phyloP scores from a whole-genome alignment of 108 stramenopile species.

The Cyclotella cryptica region DNA sequence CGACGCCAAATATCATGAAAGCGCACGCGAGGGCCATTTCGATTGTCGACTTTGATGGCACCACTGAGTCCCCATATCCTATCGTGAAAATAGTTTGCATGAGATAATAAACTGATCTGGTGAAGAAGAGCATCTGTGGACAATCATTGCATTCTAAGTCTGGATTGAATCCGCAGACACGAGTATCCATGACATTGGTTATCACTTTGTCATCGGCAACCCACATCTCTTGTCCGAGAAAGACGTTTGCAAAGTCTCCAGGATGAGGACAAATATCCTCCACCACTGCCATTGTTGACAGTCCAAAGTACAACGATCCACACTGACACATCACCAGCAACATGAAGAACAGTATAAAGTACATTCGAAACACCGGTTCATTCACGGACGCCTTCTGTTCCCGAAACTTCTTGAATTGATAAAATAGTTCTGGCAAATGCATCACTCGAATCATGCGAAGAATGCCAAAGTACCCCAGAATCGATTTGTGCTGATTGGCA shows the following conservation, averaged over 20 bases:
- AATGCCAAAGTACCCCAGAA: constrained; percentile 35
- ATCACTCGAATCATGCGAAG: constrained; percentile 55
- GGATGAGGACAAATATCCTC: constrained; percentile 50
- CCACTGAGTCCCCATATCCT: constrained; percentile 64
- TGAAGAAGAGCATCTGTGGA: constrained; percentile 48
- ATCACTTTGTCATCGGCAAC: constrained; percentile 42
- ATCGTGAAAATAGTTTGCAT: constrained; percentile 72
- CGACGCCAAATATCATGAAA: constrained; percentile 56
- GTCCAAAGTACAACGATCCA: constrained; percentile 58
- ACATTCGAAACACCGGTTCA: constrained; percentile 58
- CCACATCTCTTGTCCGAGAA: constrained; percentile 46
- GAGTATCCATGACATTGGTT: constrained; percentile 49
- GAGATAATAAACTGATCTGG: constrained; percentile 53
- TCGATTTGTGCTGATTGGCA: constrained; percentile 3
- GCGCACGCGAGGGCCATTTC: constrained; percentile 54
- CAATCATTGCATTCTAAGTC: constrained; percentile 41
- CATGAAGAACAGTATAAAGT: constrained; percentile 58
- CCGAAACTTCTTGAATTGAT: constrained; percentile 44
- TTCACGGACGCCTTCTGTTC: constrained; percentile 48
- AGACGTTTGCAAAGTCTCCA: constrained; percentile 28
- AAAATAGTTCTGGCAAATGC: constrained; percentile 49
- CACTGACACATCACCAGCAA: constrained; percentile 47
- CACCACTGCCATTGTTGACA: constrained; percentile 35
- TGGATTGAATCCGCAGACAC: constrained; percentile 29
- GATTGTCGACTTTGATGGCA: constrained; percentile 46